Evolutionary conservation across 371 early-diverging fungal species (phyloP).

Genomic region (Mucor mucedo): DNA sequence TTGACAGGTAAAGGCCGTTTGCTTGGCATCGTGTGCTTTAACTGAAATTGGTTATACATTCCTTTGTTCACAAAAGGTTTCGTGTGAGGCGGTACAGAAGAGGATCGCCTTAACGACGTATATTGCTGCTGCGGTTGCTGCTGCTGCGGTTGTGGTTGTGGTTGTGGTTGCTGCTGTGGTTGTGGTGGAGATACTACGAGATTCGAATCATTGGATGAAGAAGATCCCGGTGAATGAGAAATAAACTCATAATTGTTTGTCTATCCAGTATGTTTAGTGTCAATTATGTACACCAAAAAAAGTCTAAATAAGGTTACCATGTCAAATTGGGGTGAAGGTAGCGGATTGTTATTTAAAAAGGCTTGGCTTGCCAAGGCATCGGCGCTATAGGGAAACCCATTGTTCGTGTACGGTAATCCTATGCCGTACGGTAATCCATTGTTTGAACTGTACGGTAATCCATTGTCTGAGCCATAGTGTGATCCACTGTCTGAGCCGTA

Average conservation of each 20-base stretch:
- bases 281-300: neutral
- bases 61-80: constrained; percentile 14
- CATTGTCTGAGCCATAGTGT: no score
- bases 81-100: constrained; percentile 29
- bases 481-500: neutral
- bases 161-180: constrained; percentile 4
- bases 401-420: no score
- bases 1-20: constrained; percentile 29
- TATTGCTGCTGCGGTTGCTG: constrained; percentile 11
- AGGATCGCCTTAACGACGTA: constrained; percentile 14
- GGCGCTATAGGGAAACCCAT: no score
- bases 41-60: constrained; percentile 16
- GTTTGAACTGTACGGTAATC: no score
- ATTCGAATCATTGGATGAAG: constrained; percentile 29
- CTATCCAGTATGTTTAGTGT: neutral
- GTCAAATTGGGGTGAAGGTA: constrained; percentile 16
- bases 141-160: constrained; percentile 13
- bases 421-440: neutral
- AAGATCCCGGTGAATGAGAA: constrained; percentile 33
- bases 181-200: constrained; percentile 26
- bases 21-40: neutral
- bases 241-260: constrained; percentile 16
- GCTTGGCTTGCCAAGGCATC: neutral
- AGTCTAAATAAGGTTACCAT: constrained; percentile 9
- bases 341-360: neutral